Evolutionary conservation across 768 basidiomycete genomes (phyloP).

Genomic region (Lentinula sp.): DNA sequence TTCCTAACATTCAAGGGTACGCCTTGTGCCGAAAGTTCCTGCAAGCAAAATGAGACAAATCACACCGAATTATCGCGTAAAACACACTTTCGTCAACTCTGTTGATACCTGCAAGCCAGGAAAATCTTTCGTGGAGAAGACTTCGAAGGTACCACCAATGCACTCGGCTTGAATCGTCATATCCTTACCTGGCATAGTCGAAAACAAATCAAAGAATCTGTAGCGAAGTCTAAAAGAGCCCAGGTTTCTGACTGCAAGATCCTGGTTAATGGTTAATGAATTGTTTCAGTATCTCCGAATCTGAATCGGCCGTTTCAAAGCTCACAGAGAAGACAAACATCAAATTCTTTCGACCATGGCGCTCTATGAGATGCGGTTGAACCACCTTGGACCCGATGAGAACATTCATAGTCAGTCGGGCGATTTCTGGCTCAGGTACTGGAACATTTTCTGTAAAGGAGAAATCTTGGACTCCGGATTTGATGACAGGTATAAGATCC

Average conservation of each 20-base stretch:
- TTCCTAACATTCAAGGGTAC: background rate
- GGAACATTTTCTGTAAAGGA: background rate
- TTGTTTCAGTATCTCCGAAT: background rate
- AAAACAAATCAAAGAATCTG: constrained; percentile 57
- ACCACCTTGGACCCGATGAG: constrained; percentile 60
- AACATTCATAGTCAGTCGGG: background rate
- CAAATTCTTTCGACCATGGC: constrained; percentile 47
- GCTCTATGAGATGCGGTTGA: constrained; percentile 47
- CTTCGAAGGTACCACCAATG: constrained; percentile 55
- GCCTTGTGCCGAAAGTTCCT: background rate
- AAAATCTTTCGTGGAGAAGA: constrained; percentile 69
- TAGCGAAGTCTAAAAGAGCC: constrained; percentile 64
- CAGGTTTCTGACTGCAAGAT: constrained; percentile 62
- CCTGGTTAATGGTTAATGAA: constrained; percentile 34
- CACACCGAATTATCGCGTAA: background rate
- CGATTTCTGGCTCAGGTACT: background rate
- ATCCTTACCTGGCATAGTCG: constrained; percentile 24
- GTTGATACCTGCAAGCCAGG: constrained; percentile 66
- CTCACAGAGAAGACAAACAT: constrained; percentile 63
- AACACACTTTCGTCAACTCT: constrained; percentile 55
- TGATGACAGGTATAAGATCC: constrained; percentile 63
- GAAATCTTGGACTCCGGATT: background rate
- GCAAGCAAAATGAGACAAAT: background rate
- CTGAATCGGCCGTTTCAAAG: background rate
- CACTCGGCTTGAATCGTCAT: constrained; percentile 54